Conservation (phyloP, 106 monocot genomes). For the Apostasia ramifera region DNA sequence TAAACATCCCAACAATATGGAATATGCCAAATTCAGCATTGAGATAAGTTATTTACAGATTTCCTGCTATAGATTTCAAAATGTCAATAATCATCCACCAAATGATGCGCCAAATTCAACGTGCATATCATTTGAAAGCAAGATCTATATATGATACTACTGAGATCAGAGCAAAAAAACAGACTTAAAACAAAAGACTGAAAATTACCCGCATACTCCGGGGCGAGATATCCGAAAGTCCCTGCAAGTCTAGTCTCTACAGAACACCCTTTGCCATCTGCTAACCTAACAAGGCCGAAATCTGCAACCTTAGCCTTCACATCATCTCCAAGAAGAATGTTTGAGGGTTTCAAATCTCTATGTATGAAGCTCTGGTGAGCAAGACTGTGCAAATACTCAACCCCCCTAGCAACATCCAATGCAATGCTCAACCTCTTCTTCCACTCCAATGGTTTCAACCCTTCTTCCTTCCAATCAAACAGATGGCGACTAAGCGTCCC, state of each 20-base stretch:
- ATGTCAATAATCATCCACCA: too few relatives aligned
- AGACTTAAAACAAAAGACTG: background rate
- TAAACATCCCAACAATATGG: too few relatives aligned
- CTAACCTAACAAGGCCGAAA: slow-evolving; percentile 41
- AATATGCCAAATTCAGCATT: too few relatives aligned
- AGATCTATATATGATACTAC: background rate
- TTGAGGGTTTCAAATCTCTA: slow-evolving; percentile 43
- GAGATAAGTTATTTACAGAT: too few relatives aligned
- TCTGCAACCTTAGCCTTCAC: slow-evolving; percentile 52
- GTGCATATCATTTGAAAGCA: background rate
- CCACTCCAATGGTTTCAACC: slow-evolving; percentile 34
- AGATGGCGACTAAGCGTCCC: slow-evolving; percentile 33
- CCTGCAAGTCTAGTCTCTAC: slow-evolving; percentile 41
- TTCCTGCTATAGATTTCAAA: too few relatives aligned
- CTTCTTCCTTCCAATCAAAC: slow-evolving; percentile 33
- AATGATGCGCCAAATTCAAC: background rate
- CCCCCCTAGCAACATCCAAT: slow-evolving; percentile 41
- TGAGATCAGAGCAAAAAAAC: background rate
- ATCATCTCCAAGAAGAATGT: slow-evolving; percentile 41
- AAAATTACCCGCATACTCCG: slow-evolving; percentile 45
- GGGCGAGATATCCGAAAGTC: slow-evolving; percentile 49
- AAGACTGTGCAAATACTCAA: slow-evolving; percentile 36
- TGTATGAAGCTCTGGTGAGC: slow-evolving; percentile 48
- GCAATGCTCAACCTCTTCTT: slow-evolving; percentile 42
- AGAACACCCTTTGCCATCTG: slow-evolving; percentile 29